These are phyloP conservation scores for Lomentospora prolificans DNA, from an alignment of 2,329 filamentous ascomycete genomes.

Conservation along the genomic window DNA sequence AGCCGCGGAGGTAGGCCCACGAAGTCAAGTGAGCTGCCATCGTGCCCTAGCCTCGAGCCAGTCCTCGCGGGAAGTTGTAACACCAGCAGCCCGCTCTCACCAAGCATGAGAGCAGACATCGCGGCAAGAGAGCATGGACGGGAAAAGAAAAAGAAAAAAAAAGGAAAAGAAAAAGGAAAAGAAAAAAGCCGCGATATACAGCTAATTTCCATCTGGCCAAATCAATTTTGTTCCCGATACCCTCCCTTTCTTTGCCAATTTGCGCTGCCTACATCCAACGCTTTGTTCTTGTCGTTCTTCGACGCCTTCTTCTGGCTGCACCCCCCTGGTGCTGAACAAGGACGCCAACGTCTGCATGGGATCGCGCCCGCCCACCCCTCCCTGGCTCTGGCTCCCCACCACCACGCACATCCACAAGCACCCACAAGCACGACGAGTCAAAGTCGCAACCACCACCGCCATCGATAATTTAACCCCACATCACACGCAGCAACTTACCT, in stretches of 20 bases:
- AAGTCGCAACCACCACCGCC: background rate
- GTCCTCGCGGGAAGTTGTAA: no score
- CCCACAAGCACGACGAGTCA: background rate
- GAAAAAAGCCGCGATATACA: background rate
- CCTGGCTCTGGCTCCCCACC: background rate
- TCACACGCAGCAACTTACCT: background rate
- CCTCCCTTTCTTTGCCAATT: background rate
- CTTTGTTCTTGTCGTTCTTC: background rate
- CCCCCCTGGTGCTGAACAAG: background rate
- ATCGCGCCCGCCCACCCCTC: background rate
- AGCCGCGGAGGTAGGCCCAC: no score
- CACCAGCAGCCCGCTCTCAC: no score
- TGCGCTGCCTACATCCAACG: background rate
- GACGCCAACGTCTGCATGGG: no score
- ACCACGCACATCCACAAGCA: background rate
- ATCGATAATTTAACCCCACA: conserved; percentile 1
- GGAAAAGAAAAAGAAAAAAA: no score
- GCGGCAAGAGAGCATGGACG: no score
- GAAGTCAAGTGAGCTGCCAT: background rate
- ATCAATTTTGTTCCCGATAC: background rate
- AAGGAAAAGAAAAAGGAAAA: no score
- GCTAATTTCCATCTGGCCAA: background rate
- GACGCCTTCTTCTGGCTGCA: background rate
- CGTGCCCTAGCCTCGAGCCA: background rate
- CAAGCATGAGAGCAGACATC: no score